Conservation (phyloP, 2,329 filamentous ascomycete genomes). For the Stemphylium lycopersici region DNA sequence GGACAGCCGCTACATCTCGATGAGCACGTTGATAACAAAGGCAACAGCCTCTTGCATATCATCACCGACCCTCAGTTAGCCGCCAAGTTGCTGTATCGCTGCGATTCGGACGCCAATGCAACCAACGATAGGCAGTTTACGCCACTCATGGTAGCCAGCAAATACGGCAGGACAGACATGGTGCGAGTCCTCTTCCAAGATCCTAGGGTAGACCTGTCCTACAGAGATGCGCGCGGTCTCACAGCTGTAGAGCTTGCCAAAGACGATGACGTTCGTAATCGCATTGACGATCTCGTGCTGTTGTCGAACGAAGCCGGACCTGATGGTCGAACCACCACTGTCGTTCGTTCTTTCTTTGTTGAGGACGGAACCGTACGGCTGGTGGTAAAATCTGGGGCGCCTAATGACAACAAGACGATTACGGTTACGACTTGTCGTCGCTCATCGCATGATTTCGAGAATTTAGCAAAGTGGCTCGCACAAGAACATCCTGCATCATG, state of each 20-base stretch:
- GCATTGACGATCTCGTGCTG: constrained; percentile 90
- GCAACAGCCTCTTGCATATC: constrained; percentile 95
- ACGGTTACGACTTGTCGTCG: constrained; percentile 94
- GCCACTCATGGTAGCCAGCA: constrained; percentile 96
- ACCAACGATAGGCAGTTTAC: constrained; percentile 96
- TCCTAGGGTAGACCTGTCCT: constrained; percentile 80
- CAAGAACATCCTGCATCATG: constrained; percentile 95
- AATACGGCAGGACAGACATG: constrained; percentile 94
- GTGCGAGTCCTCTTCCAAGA: constrained; percentile 88
- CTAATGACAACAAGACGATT: constrained; percentile 79
- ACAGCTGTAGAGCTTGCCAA: constrained; percentile 97
- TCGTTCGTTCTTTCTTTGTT: constrained; percentile 95
- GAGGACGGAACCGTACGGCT: constrained; percentile 93
- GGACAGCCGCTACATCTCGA: constrained; percentile 83
- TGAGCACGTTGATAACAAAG: constrained; percentile 89
- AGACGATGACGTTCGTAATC: constrained; percentile 95
- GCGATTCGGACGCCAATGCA: constrained; percentile 95
- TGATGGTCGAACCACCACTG: constrained; percentile 85
- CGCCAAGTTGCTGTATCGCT: constrained; percentile 75
- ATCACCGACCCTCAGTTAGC: constrained; percentile 84
- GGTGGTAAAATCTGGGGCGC: constrained; percentile 91
- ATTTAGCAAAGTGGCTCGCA: constrained; percentile 79
- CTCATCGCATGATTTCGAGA: constrained; percentile 88
- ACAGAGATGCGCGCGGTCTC: constrained; percentile 83
- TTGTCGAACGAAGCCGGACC: constrained; percentile 70